phyloP scores from a whole-genome alignment of 2,329 filamentous ascomycete species.

The Malbranchea cinnamomea region DNA sequence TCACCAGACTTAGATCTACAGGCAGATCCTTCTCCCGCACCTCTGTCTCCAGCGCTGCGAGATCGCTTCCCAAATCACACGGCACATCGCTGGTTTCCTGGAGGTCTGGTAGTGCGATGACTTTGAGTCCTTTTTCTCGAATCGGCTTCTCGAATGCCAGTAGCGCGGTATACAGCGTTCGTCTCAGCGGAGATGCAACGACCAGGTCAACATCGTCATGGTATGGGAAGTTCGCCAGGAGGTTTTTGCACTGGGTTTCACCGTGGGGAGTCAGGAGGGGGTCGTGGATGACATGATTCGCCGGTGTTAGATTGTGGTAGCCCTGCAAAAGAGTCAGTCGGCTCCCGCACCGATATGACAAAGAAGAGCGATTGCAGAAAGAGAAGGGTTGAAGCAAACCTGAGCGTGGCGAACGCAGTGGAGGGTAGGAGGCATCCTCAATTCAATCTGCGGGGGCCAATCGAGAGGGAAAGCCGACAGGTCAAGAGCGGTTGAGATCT shows the following conservation, averaged over 20 bases:
- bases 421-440: slow-evolving; percentile 26
- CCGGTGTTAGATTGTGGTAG: slow-evolving; percentile 60
- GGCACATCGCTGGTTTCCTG: slow-evolving; percentile 65
- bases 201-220: slow-evolving; percentile 53
- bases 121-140: slow-evolving; percentile 29
- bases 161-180: slow-evolving; percentile 67
- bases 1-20: slow-evolving; percentile 50
- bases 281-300: slow-evolving; percentile 60
- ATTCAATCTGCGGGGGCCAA: background rate
- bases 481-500: too few species aligned
- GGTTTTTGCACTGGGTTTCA: slow-evolving; percentile 53
- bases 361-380: background rate
- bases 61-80: slow-evolving; percentile 58
- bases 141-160: slow-evolving; percentile 49
- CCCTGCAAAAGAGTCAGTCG: slow-evolving; percentile 36
- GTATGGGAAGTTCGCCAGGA: slow-evolving; percentile 49
- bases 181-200: slow-evolving; percentile 62
- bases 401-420: slow-evolving; percentile 34
- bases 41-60: slow-evolving; percentile 41
- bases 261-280: slow-evolving; percentile 66
- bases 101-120: slow-evolving; percentile 56
- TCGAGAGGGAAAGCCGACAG: too few species aligned
- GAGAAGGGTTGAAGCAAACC: slow-evolving; percentile 15
- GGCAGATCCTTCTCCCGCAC: slow-evolving; percentile 39
- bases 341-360: background rate